A percentile compares a stretch with the other conserved stretches of the same genome.
phyloP scores from a whole-genome alignment of 305 asterid species.

The Plantago rigida region DNA sequence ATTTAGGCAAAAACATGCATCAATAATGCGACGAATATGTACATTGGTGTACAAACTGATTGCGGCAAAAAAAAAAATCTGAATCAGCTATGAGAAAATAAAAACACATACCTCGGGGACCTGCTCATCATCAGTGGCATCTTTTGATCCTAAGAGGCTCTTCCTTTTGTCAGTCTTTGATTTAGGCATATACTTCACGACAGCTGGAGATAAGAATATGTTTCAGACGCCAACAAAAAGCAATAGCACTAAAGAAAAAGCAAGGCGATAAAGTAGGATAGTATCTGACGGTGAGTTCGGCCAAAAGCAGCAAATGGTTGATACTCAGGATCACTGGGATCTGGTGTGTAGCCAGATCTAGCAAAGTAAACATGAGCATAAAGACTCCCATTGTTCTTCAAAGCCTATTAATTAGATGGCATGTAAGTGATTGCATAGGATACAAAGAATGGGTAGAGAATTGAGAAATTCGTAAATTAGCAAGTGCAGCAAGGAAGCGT shows the following conservation, averaged over 20 bases:
- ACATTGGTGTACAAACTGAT: too few relatives aligned
- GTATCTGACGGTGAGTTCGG: constrained; percentile 59
- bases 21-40: not conserved
- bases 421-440: constrained; percentile 15
- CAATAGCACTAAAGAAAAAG: not conserved
- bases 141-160: constrained; percentile 65
- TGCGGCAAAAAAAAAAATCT: not conserved
- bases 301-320: constrained; percentile 84
- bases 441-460: constrained; percentile 10
- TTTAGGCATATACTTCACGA: constrained; percentile 70
- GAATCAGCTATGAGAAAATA: constrained; percentile 4
- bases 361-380: constrained; percentile 91
- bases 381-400: constrained; percentile 85
- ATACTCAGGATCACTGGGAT: constrained; percentile 83
- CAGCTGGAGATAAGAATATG: constrained; percentile 39
- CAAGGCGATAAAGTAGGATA: constrained; percentile 7
- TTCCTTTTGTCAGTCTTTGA: constrained; percentile 67
- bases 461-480: not conserved
- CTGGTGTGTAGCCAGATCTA: constrained; percentile 82
- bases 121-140: constrained; percentile 30
- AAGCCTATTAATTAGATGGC: constrained; percentile 39
- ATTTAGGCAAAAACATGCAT: not conserved
- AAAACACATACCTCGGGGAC: constrained; percentile 43
- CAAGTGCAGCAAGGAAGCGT: constrained; percentile 6
- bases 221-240: constrained; percentile 13